Base-by-base conservation (phyloP, 495 filamentous ascomycete species). In the Pyrenula massariospora region DNA sequence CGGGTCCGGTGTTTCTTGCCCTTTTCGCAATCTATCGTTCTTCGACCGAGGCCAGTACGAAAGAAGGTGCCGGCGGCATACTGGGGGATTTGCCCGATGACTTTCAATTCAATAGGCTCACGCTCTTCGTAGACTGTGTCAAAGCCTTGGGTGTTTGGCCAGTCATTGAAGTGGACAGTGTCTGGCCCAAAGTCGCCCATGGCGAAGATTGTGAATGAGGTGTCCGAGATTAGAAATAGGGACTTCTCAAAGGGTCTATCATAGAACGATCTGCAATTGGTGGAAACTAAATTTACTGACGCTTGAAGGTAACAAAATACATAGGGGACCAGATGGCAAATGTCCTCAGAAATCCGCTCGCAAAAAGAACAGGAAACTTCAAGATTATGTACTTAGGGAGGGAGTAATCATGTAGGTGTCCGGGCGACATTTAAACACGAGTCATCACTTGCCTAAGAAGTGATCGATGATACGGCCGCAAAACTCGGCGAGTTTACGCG, bases 11-110 rank as follows among this genome's bases (percentile, higher is more conserved):
- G 80, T 0, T 76, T 79, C 1, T 75, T 75, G 25, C 78, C 79
- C 0, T 77, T 68, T 15, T 81, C 76, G 15, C 74, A 75, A 49
- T 83, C 67, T 8, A 86, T 63, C 56, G 77, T 77, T 58, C 76
- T 77, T 19, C 75, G 70, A 0, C 86, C 84, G 0, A 85, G 86
- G 0, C 88, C 87, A 2, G 84, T 91, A 2, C 88, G 79, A 60
- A 85, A 91, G 2, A 93, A 73, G 1, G 74, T 71, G 3, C 88
- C 88, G 23, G 76, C 72, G 15, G 72, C 71, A 57, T 81, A 83
- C 24, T 72, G 62, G 20, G 79, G 79, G 12, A 83, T 76, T 0
- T 65, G 50, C 1, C 79, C 79, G 3, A 61, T 69, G 12, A 83
- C 71, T 25, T 62, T 54, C 10, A 83, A 66, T 55, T 82, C 75